Conservation (phyloP, 2,329 filamentous ascomycete genomes). For the Xylaria multiplex region DNA sequence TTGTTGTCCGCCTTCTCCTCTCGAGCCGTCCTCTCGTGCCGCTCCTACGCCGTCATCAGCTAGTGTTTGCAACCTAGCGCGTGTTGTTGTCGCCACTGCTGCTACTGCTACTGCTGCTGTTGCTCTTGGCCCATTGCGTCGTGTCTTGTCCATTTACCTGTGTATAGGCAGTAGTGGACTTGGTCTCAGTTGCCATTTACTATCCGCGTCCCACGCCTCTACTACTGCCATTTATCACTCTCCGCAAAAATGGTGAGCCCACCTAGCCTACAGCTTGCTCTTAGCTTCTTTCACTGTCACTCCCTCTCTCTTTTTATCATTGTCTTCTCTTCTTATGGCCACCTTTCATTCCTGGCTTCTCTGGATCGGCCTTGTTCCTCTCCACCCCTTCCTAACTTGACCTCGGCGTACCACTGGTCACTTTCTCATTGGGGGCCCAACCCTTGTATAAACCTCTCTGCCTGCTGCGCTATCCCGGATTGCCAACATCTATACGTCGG, state of each 20-base stretch:
- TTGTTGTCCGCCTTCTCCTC: slow-evolving; percentile 7
- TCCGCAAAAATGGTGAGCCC: slow-evolving; percentile 39
- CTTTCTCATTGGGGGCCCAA: slow-evolving; percentile 5
- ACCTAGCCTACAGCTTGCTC: slow-evolving; percentile 21
- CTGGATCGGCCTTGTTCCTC: slow-evolving; percentile 4
- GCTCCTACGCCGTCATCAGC: slow-evolving; percentile 5
- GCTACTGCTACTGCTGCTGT: background rate
- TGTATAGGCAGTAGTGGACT: slow-evolving; percentile 4
- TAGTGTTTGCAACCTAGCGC: slow-evolving; percentile 18
- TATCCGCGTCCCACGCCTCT: slow-evolving; percentile 8
- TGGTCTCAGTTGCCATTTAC: slow-evolving; percentile 12
- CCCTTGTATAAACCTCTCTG: slow-evolving; percentile 4
- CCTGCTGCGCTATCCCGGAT: slow-evolving; percentile 4
- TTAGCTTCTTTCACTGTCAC: slow-evolving; percentile 12
- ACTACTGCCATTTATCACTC: slow-evolving; percentile 12
- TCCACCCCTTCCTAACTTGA: slow-evolving; percentile 14
- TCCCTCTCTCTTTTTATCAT: slow-evolving; percentile 6
- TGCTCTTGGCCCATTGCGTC: slow-evolving; percentile 1
- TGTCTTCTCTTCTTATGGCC: slow-evolving; percentile 25
- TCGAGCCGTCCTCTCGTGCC: slow-evolving; percentile 6
- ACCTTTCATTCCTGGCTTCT: slow-evolving; percentile 14
- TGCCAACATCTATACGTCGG: background rate
- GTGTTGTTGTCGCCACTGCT: background rate
- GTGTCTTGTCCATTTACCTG: background rate
- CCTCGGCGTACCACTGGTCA: slow-evolving; percentile 6